phyloP scores from a whole-genome alignment of 2,329 filamentous ascomycete species.

The Pyrenophora tritici-repentis region DNA sequence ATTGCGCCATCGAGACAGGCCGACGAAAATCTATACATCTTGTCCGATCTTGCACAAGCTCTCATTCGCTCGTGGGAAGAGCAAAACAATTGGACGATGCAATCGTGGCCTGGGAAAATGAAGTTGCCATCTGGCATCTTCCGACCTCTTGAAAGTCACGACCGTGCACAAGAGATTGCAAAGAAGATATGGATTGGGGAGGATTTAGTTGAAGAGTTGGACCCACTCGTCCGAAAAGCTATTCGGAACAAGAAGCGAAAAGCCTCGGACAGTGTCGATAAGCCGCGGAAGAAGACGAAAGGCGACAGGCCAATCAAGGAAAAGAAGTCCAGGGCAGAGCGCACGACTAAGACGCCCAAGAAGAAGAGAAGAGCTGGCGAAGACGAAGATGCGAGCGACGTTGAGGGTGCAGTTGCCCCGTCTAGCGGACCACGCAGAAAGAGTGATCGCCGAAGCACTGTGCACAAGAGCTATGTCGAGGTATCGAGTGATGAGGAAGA shows the following conservation, averaged over 20 bases:
- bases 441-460: slow-evolving; percentile 44
- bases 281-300: slow-evolving; percentile 44
- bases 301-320: slow-evolving; percentile 39
- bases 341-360: slow-evolving; percentile 47
- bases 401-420: slow-evolving; percentile 28
- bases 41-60: slow-evolving; percentile 85
- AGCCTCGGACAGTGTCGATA: slow-evolving; percentile 34
- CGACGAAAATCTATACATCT: slow-evolving; percentile 78
- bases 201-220: slow-evolving; percentile 73
- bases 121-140: slow-evolving; percentile 82
- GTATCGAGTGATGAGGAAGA: slow-evolving; percentile 51
- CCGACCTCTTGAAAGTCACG: slow-evolving; percentile 72
- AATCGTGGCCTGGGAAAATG: slow-evolving; percentile 80
- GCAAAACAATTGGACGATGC: slow-evolving; percentile 81
- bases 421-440: slow-evolving; percentile 53
- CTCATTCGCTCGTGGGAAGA: slow-evolving; percentile 87
- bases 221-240: slow-evolving; percentile 71
- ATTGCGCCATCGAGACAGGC: slow-evolving; percentile 60
- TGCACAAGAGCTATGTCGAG: slow-evolving; percentile 53
- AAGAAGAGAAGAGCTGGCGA: slow-evolving; percentile 39
- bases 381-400: slow-evolving; percentile 44
- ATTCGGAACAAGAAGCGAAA: slow-evolving; percentile 65
- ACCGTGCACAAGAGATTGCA: slow-evolving; percentile 81
- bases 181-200: slow-evolving; percentile 84
- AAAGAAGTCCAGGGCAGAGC: slow-evolving; percentile 35